Percentiles rank a stretch among this genome's conserved stretches.
phyloP scores from a whole-genome alignment of 352 stramenopile genomes.

The Phytophthora sp. region DNA sequence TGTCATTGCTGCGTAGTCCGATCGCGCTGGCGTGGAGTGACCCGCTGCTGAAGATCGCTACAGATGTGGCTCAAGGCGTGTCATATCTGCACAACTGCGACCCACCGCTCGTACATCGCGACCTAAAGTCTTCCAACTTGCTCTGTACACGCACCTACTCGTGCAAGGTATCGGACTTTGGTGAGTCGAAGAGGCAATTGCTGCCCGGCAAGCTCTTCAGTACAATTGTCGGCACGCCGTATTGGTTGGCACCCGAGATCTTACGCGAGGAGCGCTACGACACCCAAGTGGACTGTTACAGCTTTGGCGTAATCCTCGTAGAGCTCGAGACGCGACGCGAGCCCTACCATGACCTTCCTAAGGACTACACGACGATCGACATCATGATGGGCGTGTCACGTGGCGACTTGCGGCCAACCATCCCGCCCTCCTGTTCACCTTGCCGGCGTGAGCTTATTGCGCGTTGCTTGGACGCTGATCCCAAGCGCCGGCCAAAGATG shows the following conservation, averaged over 20 bases:
- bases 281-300: slow-evolving; percentile 87
- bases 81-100: slow-evolving; percentile 86
- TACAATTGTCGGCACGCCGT: slow-evolving; percentile 85
- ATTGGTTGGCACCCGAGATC: slow-evolving; percentile 88
- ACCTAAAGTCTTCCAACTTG: slow-evolving; percentile 86
- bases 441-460: slow-evolving; percentile 70
- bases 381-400: slow-evolving; percentile 83
- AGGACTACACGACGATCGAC: slow-evolving; percentile 72
- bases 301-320: slow-evolving; percentile 87
- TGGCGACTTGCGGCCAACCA: slow-evolving; percentile 64
- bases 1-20: slow-evolving; percentile 60
- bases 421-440: slow-evolving; percentile 63
- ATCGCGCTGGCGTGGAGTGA: slow-evolving; percentile 82
- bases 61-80: slow-evolving; percentile 80
- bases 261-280: slow-evolving; percentile 84
- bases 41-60: slow-evolving; percentile 80
- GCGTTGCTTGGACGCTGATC: slow-evolving; percentile 66
- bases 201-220: slow-evolving; percentile 56
- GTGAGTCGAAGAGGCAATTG: slow-evolving; percentile 68
- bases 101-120: slow-evolving; percentile 77
- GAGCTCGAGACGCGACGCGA: slow-evolving; percentile 81
- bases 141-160: slow-evolving; percentile 76
- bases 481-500: slow-evolving; percentile 72
- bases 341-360: slow-evolving; percentile 69
- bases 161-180: slow-evolving; percentile 87